Evolutionary conservation across 1,284 basidiomycete genomes (phyloP), one percentile per base, ranked within the genome.

Genomic region (Testicularia cyperi): DNA sequence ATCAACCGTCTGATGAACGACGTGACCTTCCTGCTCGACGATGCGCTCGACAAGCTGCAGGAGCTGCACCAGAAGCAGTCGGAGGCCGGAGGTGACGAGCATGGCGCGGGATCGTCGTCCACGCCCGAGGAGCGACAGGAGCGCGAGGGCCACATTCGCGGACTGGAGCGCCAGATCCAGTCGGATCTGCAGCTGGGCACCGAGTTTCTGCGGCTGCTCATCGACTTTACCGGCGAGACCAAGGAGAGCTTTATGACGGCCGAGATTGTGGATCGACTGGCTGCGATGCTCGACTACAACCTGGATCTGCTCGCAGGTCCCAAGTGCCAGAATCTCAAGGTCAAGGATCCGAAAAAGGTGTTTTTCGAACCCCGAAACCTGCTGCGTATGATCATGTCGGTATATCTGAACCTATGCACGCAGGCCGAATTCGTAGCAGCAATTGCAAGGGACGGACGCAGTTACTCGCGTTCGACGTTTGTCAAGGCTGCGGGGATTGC

Each of bases 1-100:
- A 85, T 92, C 78, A 98, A 99, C 78, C 82, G 97, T 67, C 87
- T 98, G 83, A 96, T 98, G 82, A 97, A 96, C 82, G 95, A 99
- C 73, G 92, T 95, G 33, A 98, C 95, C 1, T 98, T 92, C 78
- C 86, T 98, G 53, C 86, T 99, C 80, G 94, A 98, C 75, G 95
- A 99, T 73, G 94, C 92, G 5, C 81, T 98, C 41, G 86, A 86
- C 64, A 88, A 92, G 68, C 81, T 99, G 38, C 81, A 85, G 6
- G 89, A 92, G 75, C 92, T 98, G 62, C 86, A 90, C 75, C 84
- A 83, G 35, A 86, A 96, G 42, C 88, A 96, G 77, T 79, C 80
- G 0, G 87, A 92, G 77, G 92, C 92, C 86, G 5, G 55, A 46
- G 21, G 25, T 7, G 85, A 84, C 29, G 84, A 91, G 74, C 79